Evolutionary conservation across 805 yeast genomes (phyloP).

Genomic region (Candida michaelii): DNA sequence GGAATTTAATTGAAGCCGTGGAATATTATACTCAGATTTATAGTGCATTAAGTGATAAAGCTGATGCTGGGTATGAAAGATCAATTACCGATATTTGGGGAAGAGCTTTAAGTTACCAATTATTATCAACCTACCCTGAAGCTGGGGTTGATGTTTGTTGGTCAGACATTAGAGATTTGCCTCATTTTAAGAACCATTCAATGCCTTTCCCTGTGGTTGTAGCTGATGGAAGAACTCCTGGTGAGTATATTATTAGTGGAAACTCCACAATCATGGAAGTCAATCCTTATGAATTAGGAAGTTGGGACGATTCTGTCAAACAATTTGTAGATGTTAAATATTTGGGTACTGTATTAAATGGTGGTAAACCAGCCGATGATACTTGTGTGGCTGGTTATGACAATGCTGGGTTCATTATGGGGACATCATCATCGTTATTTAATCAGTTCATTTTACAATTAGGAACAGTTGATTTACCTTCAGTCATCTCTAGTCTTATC

Average conservation of each 20-base stretch:
- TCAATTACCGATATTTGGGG: constrained; percentile 46
- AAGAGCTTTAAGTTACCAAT: constrained; percentile 40
- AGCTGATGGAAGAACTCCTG: constrained; percentile 40
- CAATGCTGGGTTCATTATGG: constrained; percentile 78
- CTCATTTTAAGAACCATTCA: constrained; percentile 26
- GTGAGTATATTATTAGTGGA: constrained; percentile 25
- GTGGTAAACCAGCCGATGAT: constrained; percentile 53
- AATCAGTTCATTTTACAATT: constrained; percentile 62
- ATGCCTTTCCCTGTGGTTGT: constrained; percentile 44
- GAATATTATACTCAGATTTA: constrained; percentile 42
- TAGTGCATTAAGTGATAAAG: constrained; percentile 29
- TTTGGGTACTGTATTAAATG: constrained; percentile 62
- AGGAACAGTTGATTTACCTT: constrained; percentile 38
- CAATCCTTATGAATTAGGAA: constrained; percentile 57
- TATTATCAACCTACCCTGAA: constrained; percentile 28
- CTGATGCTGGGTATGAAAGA: constrained; percentile 37
- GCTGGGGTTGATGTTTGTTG: constrained; percentile 30
- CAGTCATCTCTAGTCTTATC: constrained; percentile 22
- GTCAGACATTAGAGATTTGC: constrained; percentile 27
- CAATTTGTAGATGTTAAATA: constrained; percentile 67
- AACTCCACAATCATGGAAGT: constrained; percentile 42
- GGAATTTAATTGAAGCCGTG: constrained; percentile 61
- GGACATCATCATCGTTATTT: constrained; percentile 80
- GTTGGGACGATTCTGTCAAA: constrained; percentile 78
- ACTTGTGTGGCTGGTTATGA: constrained; percentile 70